Evolutionary conservation across 352 stramenopile species (phyloP), one percentile per base, ranked within the genome.

Genomic region (Globisporangium okanoganense): DNA sequence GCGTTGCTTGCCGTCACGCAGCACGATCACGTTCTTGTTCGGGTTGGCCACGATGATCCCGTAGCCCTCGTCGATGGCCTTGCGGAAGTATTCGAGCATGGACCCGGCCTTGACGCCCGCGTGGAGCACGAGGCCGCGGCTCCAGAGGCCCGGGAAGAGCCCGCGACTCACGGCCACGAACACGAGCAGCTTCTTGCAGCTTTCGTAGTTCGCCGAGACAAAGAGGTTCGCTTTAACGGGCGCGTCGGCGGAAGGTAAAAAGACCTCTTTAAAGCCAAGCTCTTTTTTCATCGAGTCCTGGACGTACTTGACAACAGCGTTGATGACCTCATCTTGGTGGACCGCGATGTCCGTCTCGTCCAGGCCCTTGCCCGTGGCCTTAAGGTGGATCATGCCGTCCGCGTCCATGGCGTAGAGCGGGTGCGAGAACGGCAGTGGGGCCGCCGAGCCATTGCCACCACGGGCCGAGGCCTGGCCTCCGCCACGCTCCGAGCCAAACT

Each of bases 51-150:
- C 87, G 56, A 95, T 81, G 44, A 96, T 91, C 38, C 88, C 88
- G 57, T 94, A 94, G 3, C 81, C 84, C 58, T 93, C 79, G 56
- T 90, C 81, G 1, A 94, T 78, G 5, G 88, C 88, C 65, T 93
- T 92, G 65, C 85, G 81, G 58, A 96, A 95, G 65, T 95, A 95
- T 50, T 88, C 80, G 57, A 96, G 72, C 88, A 96, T 96, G 20
- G 83, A 92, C 10, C 87, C 87, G 18, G 79, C 86, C 64, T 94
- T 86, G 55, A 96, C 76, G n/a, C 88, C 88, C 10, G 84, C 85
- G 51, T 95, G 85, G 36, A 96, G 72, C 44, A 95, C 79, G 5
- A 96, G 64, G 0, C 83, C 86, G 2, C 88, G 86, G 41, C 85
- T 95, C 88, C 88, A 96, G 13, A 96, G 62, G 2, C 88, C 88